Conservation (phyloP, 2,329 filamentous ascomycete genomes). For the Dothideomycetes sp. region DNA sequence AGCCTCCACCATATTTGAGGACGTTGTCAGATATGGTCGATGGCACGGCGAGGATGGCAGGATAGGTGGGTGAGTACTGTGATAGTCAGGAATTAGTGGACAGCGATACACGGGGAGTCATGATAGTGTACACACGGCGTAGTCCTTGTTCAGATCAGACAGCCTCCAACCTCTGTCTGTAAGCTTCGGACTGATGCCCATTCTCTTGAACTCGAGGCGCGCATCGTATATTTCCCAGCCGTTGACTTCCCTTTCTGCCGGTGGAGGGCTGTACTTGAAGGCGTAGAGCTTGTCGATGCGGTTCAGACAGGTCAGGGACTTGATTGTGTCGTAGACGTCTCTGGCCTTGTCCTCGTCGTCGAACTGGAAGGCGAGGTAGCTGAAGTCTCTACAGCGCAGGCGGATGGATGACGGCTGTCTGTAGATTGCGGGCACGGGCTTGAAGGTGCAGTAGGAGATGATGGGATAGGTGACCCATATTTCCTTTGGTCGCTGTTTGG, state of each 20-base stretch:
- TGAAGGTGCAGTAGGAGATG: slow-evolving; percentile 68
- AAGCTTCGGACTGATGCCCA: slow-evolving; percentile 78
- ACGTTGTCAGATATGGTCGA: slow-evolving; percentile 91
- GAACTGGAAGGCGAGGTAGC: slow-evolving; percentile 86
- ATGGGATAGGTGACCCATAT: slow-evolving; percentile 94
- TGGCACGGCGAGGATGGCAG: slow-evolving; percentile 72
- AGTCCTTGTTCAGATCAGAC: slow-evolving; percentile 81
- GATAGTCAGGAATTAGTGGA: background rate
- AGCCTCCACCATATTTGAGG: slow-evolving; percentile 82
- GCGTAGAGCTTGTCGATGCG: slow-evolving; percentile 84
- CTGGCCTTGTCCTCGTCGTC: slow-evolving; percentile 60
- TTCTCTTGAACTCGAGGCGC: slow-evolving; percentile 70
- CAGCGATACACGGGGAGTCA: background rate
- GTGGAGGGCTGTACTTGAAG: slow-evolving; percentile 59
- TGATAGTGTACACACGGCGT: slow-evolving; percentile 39
- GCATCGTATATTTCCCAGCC: slow-evolving; percentile 82
- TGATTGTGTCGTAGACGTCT: slow-evolving; percentile 81
- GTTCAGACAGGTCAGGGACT: slow-evolving; percentile 66
- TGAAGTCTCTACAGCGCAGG: slow-evolving; percentile 85
- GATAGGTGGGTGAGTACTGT: slow-evolving; percentile 83
- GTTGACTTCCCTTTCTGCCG: slow-evolving; percentile 55
- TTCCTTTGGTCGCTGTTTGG: slow-evolving; percentile 48
- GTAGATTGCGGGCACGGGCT: slow-evolving; percentile 59
- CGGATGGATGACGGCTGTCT: slow-evolving; percentile 71
- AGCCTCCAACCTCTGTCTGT: slow-evolving; percentile 76